Evolutionary conservation across 768 basidiomycete species (phyloP), one percentile per base, ranked within the genome.

Genomic region (Hirschioporus abietinus): DNA sequence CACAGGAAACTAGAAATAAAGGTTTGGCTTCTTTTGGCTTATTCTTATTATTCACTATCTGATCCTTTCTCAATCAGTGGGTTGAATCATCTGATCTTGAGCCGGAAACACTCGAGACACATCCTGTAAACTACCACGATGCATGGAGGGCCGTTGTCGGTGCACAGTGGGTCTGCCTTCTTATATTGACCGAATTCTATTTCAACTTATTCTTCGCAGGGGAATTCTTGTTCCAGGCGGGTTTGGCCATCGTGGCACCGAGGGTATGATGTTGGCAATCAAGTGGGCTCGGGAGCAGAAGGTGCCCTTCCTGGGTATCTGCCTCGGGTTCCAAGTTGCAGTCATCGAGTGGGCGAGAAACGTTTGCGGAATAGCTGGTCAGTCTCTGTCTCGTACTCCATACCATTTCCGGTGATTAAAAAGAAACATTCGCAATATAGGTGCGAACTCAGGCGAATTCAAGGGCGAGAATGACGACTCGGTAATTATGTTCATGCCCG

Each of bases 211-310:
- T 35, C 34, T n/a, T 61, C 23, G 30, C 71, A 95, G 94, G 66
- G 97, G 96, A 68, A 95, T 99, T 73, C 92, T 99, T 65, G 94
- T 99, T 17, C 96, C 96, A 1, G 97, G 96, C 63, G 96, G 96
- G 12, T 99, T 99, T 74, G 96, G 96, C 23, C 79, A 82, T 10
- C 92, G 96, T 52, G 96, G 96, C 24, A 95, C 91, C 0, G 96
- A 97, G 78, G 96, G 96, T 57, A 98, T 99, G 96, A 89, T 98
- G 74, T 84, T 95, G 63, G 96, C 96, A n/a, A 94, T 95, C 76
- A 96, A 94, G 77, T 96, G 96, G 84, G 95, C 96, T 0, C 84
- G 96, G 66, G 95, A 99, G 78, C 92, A 96, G 74, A 93, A 94
- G 68, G 80, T 95, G 7, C 97, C 96, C 0, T 99, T 95, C 85